Conservation (phyloP, 495 filamentous ascomycete species). For the Acidomyces sp. region DNA sequence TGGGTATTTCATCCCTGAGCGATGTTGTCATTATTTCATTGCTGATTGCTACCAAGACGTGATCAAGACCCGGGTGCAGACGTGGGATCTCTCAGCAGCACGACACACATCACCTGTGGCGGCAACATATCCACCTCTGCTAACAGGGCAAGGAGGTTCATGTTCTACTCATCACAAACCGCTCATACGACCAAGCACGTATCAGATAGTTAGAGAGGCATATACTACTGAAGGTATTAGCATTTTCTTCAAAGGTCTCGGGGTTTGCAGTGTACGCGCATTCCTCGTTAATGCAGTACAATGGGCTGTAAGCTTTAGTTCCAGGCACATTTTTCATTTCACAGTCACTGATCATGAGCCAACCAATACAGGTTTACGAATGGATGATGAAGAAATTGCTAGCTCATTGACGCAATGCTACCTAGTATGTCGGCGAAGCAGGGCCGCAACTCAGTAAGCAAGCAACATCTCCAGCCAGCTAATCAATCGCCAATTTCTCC, state of each 20-base stretch:
- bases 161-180: slow-evolving; percentile 23
- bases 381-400: slow-evolving; percentile 16
- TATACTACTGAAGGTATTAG: slow-evolving; percentile 51
- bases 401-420: too few species aligned
- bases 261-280: slow-evolving; percentile 64
- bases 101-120: slow-evolving; percentile 1
- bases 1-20: slow-evolving; percentile 38
- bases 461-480: too few species aligned
- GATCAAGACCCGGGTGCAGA: slow-evolving; percentile 76
- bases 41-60: slow-evolving; percentile 40
- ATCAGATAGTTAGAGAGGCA: slow-evolving; percentile 46
- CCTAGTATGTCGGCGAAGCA: too few species aligned
- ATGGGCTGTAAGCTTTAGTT: slow-evolving; percentile 47
- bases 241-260: slow-evolving; percentile 66
- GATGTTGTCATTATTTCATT: not conserved
- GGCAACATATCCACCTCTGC: slow-evolving; percentile 15
- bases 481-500: too few species aligned
- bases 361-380: slow-evolving; percentile 17
- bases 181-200: slow-evolving; percentile 35
- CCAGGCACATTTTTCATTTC: not conserved
- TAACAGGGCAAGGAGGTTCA: too few species aligned
- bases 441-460: too few species aligned
- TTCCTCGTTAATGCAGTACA: slow-evolving; percentile 75
- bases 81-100: slow-evolving; percentile 22
- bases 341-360: slow-evolving; percentile 1